A percentile compares a stretch with the other conserved stretches of the same genome.
Evolutionary conservation across 2,329 filamentous ascomycete genomes (phyloP).

Genomic region (Fusarium dlaminii): DNA sequence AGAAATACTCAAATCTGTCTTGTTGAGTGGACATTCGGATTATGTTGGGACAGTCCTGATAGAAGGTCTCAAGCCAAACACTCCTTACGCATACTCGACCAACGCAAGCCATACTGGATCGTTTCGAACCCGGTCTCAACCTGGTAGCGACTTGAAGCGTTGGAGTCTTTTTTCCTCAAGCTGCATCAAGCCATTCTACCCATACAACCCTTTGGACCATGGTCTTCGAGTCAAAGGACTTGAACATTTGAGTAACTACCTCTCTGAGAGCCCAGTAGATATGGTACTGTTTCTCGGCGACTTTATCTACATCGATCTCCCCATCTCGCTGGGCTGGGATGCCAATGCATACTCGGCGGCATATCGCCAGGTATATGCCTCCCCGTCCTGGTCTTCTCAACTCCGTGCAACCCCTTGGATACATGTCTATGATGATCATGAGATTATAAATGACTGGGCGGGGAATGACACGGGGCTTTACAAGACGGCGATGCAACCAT

Average conservation of each 20-base stretch:
- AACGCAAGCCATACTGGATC: neutral
- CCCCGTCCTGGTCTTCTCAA: neutral
- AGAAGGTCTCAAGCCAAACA: neutral
- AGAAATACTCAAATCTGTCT: accelerated
- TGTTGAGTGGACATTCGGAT: neutral
- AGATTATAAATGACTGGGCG: neutral
- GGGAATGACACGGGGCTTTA: neutral
- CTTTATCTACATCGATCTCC: neutral
- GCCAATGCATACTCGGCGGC: neutral
- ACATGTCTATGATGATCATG: neutral
- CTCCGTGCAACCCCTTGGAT: neutral
- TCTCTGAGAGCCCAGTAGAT: neutral
- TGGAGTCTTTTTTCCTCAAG: neutral
- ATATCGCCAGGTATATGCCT: neutral
- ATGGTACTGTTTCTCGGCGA: neutral
- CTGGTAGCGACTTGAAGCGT: accelerated
- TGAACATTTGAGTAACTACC: neutral
- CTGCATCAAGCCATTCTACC: neutral
- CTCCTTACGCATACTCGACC: neutral
- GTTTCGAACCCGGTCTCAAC: neutral
- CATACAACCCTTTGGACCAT: neutral
- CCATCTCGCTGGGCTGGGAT: neutral
- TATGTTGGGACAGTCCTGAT: neutral
- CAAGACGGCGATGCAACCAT: neutral
- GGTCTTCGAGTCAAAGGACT: neutral